Conservation (phyloP, 768 basidiomycete species). For the Amanita inopinata region DNA sequence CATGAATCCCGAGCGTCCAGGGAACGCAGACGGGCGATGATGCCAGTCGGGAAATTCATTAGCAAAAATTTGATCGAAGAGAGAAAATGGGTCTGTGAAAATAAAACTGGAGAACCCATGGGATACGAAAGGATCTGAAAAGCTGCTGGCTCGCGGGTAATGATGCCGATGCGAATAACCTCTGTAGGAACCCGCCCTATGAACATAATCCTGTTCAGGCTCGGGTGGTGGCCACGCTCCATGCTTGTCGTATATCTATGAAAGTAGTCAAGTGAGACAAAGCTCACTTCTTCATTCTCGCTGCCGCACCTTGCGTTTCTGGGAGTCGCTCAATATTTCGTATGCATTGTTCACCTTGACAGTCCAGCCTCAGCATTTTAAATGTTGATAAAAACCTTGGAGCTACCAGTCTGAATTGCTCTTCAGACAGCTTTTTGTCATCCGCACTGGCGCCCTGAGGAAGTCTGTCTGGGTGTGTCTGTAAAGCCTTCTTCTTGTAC, state of each 20-base stretch:
- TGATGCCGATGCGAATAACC: constrained; percentile 15
- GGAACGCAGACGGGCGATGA: constrained; percentile 17
- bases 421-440: constrained; percentile 53
- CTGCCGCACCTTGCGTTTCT: constrained; percentile 42
- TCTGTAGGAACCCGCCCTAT: constrained; percentile 12
- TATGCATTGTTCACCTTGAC: constrained; percentile 67
- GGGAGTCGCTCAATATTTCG: constrained; percentile 56
- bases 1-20: constrained; percentile 1
- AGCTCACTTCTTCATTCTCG: not conserved
- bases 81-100: constrained; percentile 67
- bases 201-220: constrained; percentile 19
- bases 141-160: constrained; percentile 22
- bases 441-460: constrained; percentile 42
- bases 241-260: constrained; percentile 56
- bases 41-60: constrained; percentile 25
- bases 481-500: constrained; percentile 63
- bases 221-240: constrained; percentile 68
- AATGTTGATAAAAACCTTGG: no score
- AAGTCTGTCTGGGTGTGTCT: constrained; percentile 71
- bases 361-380: constrained; percentile 8
- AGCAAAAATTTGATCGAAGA: constrained; percentile 68
- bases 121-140: constrained; percentile 33
- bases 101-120: constrained; percentile 26
- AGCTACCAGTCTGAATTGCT: constrained; percentile 35
- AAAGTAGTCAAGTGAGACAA: constrained; percentile 1